Base-by-base conservation (phyloP, 2,329 filamentous ascomycete species). In the Dothistroma pini region DNA sequence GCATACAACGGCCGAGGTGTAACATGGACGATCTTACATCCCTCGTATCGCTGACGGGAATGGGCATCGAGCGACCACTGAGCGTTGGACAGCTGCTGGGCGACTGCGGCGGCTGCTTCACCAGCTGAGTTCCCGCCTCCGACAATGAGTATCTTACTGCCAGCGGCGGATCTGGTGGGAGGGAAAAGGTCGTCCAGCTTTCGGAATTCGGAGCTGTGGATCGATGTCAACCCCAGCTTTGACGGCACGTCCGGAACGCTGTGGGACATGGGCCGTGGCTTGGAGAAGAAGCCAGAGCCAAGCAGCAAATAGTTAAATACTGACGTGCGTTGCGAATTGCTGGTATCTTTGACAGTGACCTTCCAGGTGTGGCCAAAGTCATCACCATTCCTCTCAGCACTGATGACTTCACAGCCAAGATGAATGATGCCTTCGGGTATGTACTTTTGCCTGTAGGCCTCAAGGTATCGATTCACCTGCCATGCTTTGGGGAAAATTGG, bases 61-160 rank as follows among this genome's bases (percentile, higher is more conserved):
- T 55, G 56, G 11, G 63, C 64, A 6, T 66, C 68, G 0, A 86
- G 83, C 0, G 84, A 82, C 71, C 88, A 78, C 12, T 75, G 74
- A 2, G 83, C 82, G 6, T 86, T 86, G 0, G 90, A 93, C 1
- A 93, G 74, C 63, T 92, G 86, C 4, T 85, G 80, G 11, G 89
- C 89, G 54, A 93, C 84, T 1, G 87, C 86, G 10, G 85, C 87
- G 0, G 90, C 88, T 54, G 88, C 88, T 76, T 96, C 91, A 5
- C 89, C 84, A 0, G 90, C 90, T 1, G 90, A 93, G 83, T 95
- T 92, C 68, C 92, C 89, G 0, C 90, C 90, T 0, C 91, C 91
- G 0, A 92, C 84, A 0, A 96, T 80, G 0, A 91, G 79, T 16
- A 95, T 85, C 69, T 87, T 90, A 19, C 84, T 83, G 1, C 79